Percentiles rank a stretch among this genome's conserved stretches.
Evolutionary conservation across 192 early-diverging fungal genomes (phyloP).

Genomic region (Chytriomyces confervae): DNA sequence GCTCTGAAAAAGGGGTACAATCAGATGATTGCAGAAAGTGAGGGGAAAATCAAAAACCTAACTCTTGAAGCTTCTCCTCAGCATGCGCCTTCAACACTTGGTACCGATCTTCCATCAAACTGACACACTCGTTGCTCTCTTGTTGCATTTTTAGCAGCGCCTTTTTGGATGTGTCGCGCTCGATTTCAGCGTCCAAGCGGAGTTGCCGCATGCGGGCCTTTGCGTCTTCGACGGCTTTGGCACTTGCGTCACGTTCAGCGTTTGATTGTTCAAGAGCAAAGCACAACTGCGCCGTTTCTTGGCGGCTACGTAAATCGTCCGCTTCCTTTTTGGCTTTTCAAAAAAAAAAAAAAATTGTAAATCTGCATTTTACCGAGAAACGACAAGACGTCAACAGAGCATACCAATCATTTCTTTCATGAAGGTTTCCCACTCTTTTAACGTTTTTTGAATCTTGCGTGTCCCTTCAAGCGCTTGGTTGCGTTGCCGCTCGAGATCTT

Average conservation of each 20-base stretch:
- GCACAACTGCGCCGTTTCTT: background rate
- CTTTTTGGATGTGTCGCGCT: slow-evolving; percentile 20
- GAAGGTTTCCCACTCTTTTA: slow-evolving; percentile 42
- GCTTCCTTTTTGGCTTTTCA: slow-evolving; percentile 32
- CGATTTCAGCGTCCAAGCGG: slow-evolving; percentile 39
- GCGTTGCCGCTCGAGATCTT: slow-evolving; percentile 33
- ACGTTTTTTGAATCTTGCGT: slow-evolving; percentile 32
- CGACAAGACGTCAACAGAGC: background rate
- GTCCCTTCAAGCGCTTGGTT: slow-evolving; percentile 20
- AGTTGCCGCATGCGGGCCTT: slow-evolving; percentile 38
- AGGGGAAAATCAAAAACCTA: slow-evolving; percentile 2
- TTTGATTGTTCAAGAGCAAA: slow-evolving; percentile 12
- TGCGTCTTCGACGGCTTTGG: slow-evolving; percentile 12
- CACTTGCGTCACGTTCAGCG: slow-evolving; percentile 16
- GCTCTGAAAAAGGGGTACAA: slow-evolving; percentile 37
- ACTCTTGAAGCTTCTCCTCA: slow-evolving; percentile 51
- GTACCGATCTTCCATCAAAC: slow-evolving; percentile 33
- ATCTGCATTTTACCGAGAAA: background rate
- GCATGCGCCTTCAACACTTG: slow-evolving; percentile 44
- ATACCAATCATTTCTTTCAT: slow-evolving; percentile 47
- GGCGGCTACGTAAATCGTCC: slow-evolving; percentile 3
- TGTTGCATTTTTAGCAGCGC: slow-evolving; percentile 12
- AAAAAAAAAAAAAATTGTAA: no score
- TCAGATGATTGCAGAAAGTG: background rate
- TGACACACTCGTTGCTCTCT: slow-evolving; percentile 10